A percentile compares a stretch with the other conserved stretches of the same genome.
These are phyloP conservation scores for Salix arbutifolia DNA, from an alignment of 345 rosid species.

Conservation along the genomic window DNA sequence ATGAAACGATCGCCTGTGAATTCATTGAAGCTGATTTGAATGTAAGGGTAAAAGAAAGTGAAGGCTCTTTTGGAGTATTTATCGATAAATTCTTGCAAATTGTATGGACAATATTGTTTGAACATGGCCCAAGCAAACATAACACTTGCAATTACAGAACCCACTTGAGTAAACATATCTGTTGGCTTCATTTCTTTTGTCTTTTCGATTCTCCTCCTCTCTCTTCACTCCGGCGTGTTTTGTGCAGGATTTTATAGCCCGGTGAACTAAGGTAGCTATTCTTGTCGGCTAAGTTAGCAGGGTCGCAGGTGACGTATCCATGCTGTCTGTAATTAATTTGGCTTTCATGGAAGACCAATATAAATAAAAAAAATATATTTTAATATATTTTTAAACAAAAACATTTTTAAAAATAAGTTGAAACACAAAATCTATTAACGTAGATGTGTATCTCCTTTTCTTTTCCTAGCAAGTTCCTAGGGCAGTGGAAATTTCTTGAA, in stretches of 20 bases:
- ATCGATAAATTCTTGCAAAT: neutral
- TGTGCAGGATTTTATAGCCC: neutral
- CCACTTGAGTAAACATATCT: neutral
- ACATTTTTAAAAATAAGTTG: too few relatives aligned
- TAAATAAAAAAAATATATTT: too few relatives aligned
- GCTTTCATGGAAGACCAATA: neutral
- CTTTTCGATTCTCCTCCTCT: neutral
- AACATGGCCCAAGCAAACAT: neutral
- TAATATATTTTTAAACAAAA: too few relatives aligned
- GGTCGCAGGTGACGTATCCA: too few relatives aligned
- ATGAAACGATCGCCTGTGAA: neutral
- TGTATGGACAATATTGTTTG: neutral
- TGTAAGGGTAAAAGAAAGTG: neutral
- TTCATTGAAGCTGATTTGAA: constrained; percentile 3
- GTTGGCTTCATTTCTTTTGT: neutral
- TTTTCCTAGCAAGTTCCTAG: too few relatives aligned
- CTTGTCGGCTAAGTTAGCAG: neutral
- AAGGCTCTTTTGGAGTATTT: neutral
- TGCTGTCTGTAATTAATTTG: neutral
- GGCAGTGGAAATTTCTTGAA: too few relatives aligned
- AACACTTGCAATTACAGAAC: neutral
- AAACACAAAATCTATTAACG: too few relatives aligned
- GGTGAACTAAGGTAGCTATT: neutral
- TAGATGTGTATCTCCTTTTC: too few relatives aligned
- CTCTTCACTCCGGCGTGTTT: neutral